Conservation (phyloP, 768 basidiomycete species). For the Mycena sanguinolenta region DNA sequence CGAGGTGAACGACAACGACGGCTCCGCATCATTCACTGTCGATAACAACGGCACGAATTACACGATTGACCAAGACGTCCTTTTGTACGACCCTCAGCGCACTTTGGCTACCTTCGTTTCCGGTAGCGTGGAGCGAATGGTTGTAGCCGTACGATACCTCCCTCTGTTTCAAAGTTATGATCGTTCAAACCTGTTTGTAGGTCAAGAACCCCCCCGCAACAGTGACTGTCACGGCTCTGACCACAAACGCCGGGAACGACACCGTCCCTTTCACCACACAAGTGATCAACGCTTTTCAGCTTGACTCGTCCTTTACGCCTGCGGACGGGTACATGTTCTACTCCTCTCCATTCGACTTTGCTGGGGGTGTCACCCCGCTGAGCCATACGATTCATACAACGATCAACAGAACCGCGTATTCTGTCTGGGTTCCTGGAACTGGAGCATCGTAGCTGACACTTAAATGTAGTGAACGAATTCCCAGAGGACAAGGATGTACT, state of each 20-base stretch:
- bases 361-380: too few relatives aligned
- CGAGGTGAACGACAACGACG: neutral
- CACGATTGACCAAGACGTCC: neutral
- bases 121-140: too few relatives aligned
- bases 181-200: neutral
- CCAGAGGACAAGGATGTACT: too few relatives aligned
- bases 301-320: neutral
- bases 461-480: too few relatives aligned
- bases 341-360: too few relatives aligned
- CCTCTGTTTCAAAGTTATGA: neutral
- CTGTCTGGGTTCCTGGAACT: too few relatives aligned
- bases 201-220: neutral
- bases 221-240: neutral
- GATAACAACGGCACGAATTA: neutral
- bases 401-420: too few relatives aligned
- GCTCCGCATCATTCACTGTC: neutral
- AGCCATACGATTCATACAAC: too few relatives aligned
- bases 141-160: neutral
- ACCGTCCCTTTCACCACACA: neutral
- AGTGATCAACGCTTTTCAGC: neutral
- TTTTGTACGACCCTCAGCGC: neutral
- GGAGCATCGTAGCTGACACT: too few relatives aligned
- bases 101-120: neutral
- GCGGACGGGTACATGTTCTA: neutral
- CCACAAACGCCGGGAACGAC: neutral